Conservation (phyloP, 2,329 filamentous ascomycete genomes). For the Neurospora sp. region DNA sequence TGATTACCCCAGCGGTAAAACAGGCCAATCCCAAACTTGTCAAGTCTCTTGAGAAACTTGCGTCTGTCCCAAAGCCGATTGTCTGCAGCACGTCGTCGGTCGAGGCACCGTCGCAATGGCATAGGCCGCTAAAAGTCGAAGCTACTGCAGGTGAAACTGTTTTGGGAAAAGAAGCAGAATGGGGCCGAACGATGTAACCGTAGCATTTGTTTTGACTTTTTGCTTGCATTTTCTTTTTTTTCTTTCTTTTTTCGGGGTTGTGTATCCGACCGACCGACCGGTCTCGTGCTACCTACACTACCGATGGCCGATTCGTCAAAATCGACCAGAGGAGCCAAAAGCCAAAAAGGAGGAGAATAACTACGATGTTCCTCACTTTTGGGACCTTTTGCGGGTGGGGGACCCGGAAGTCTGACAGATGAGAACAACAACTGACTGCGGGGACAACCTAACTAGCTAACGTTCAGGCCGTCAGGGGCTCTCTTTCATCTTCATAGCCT, state of each 20-base stretch:
- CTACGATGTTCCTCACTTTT: not conserved
- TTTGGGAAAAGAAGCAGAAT: not conserved
- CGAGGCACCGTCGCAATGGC: not conserved
- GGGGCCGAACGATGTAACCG: not conserved
- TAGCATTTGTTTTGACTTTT: not conserved
- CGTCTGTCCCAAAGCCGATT: not conserved
- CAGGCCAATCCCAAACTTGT: not conserved
- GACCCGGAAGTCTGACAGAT: not conserved
- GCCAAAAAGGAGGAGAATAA: not conserved
- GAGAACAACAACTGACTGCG: not conserved
- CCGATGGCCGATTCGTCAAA: not conserved
- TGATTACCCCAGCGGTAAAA: not conserved
- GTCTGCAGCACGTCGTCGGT: not conserved
- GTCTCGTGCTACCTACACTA: not conserved
- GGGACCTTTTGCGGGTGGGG: not conserved
- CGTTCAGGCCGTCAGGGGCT: not conserved
- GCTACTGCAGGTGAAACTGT: not conserved
- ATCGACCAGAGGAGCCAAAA: not conserved
- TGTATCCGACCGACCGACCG: not conserved
- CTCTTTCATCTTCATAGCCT: not conserved
- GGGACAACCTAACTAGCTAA: not conserved
- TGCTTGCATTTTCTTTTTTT: not conserved
- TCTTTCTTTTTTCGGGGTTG: not conserved
- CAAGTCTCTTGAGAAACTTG: not conserved
- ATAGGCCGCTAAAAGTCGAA: not conserved